phyloP scores from a whole-genome alignment of 495 filamentous ascomycete species.

The Bathelium albidoporum region DNA sequence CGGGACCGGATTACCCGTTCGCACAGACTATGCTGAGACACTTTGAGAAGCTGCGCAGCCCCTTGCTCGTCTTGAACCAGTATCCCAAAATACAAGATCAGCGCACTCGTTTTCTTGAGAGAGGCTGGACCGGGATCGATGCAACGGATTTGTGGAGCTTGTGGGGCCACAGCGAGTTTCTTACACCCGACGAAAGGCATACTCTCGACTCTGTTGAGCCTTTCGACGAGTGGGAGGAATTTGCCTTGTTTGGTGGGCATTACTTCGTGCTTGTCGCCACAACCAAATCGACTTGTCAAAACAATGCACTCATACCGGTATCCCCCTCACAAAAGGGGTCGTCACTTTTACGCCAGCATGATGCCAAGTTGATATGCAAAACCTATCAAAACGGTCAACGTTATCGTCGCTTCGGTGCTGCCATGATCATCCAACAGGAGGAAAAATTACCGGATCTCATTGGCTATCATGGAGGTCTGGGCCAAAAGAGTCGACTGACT shows the following conservation, averaged over 20 bases:
- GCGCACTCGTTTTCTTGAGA: constrained; percentile 48
- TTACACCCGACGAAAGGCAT: constrained; percentile 44
- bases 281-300: constrained; percentile 7
- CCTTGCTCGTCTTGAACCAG: constrained; percentile 56
- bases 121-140: constrained; percentile 53
- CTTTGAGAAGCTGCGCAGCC: constrained; percentile 70
- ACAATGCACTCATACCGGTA: background rate
- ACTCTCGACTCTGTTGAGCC: constrained; percentile 59
- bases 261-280: constrained; percentile 70
- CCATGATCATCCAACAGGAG: constrained; percentile 30
- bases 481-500: constrained; percentile 40
- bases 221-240: constrained; percentile 96
- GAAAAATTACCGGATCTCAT: constrained; percentile 18
- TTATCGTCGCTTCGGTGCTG: constrained; percentile 35
- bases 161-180: constrained; percentile 58
- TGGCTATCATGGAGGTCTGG: constrained; percentile 42
- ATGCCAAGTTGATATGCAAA: background rate
- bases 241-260: constrained; percentile 74
- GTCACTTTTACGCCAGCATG: background rate
- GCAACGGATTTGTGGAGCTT: constrained; percentile 65
- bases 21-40: constrained; percentile 78
- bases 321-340: background rate
- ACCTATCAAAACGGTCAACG: constrained; percentile 1
- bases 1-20: constrained; percentile 69
- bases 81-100: constrained; percentile 60